Evolutionary conservation across 768 basidiomycete genomes (phyloP).

Genomic region (Pulveroboletus sp.): DNA sequence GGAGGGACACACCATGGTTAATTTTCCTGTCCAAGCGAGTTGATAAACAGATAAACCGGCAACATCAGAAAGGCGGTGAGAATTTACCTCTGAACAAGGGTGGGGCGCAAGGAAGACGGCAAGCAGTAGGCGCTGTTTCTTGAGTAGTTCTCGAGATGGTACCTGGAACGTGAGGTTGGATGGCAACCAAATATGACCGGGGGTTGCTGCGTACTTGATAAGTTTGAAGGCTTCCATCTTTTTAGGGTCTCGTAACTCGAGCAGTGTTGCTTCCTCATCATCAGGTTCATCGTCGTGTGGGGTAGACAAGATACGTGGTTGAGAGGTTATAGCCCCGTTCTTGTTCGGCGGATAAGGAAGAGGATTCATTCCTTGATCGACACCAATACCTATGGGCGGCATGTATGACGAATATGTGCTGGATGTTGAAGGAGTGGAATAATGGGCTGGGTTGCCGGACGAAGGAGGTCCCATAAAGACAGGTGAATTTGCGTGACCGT

Average conservation of each 20-base stretch:
- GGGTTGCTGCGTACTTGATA: slow-evolving; percentile 53
- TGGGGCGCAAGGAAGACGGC: slow-evolving; percentile 84
- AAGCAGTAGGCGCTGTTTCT: slow-evolving; percentile 84
- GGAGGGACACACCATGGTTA: slow-evolving; percentile 65
- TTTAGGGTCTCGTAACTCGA: slow-evolving; percentile 54
- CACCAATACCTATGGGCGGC: slow-evolving; percentile 53
- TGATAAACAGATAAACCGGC: neutral
- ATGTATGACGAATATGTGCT: slow-evolving; percentile 46
- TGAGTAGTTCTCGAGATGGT: slow-evolving; percentile 89
- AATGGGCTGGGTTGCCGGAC: slow-evolving; percentile 39
- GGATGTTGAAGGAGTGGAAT: slow-evolving; percentile 37
- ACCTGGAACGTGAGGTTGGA: slow-evolving; percentile 41
- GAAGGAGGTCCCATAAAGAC: slow-evolving; percentile 56
- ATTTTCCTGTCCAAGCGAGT: slow-evolving; percentile 55
- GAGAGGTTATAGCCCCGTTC: slow-evolving; percentile 19
- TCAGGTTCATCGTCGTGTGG: slow-evolving; percentile 42
- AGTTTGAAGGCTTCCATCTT: slow-evolving; percentile 79
- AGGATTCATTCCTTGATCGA: slow-evolving; percentile 52
- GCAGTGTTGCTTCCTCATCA: slow-evolving; percentile 47
- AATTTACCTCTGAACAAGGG: slow-evolving; percentile 76
- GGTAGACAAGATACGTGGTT: slow-evolving; percentile 23
- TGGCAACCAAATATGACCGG: neutral
- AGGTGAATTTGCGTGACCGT: slow-evolving; percentile 48
- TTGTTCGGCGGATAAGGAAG: slow-evolving; percentile 46
- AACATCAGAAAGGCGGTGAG: neutral